Evolutionary conservation across 75 land plant species (phyloP), one percentile per base, ranked within the genome.

Genomic region (Cunninghamia lanceolata): DNA sequence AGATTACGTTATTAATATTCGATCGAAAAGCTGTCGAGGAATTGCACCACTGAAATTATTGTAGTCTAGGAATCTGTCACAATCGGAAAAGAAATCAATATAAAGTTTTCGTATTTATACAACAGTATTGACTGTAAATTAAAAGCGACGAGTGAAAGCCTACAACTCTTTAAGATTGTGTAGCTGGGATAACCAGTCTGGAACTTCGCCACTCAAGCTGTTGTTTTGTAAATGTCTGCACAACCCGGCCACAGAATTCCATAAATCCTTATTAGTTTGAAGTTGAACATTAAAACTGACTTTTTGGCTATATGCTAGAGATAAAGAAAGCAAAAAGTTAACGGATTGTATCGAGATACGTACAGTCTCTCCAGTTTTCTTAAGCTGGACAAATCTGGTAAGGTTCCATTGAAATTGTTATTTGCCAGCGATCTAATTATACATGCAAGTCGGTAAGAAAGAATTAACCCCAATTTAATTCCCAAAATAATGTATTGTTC

Each of bases 151-250:
- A 15, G 15, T 16, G 5, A 75, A 38, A 75, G 14, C 53, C 17
- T 35, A 75, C 78, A 75, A 38, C 34, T 75, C 78, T 36, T 38
- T 75, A 38, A 76, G 79, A 39, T 76, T 76, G 1, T 38, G 0
- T 17, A 76, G 42, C 7, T 38, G 21, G 0, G 1, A 16, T 38
- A 76, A 0, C 79, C 79, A 76, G 28, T 38, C 15, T 32, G 79
- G 79, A 76, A 76, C 19, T 38, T 36, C 42, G 25, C 79, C 79
- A 39, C 2, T 76, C 35, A 76, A 76, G 79, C 21, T 76, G 79
- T 76, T 76, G 25, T 76, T 76, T 76, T 76, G 79, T 76, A 76
- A 13, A 76, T 76, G 28, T 32, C 79, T 76, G 79, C 79, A 76
- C 40, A 75, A 14, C 25, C 1, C 2, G 17, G 2, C 7, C 40